Evolutionary conservation across 2,329 filamentous ascomycete species (phyloP), one percentile per base, ranked within the genome.

Genomic region (Fusarium marasasianum): DNA sequence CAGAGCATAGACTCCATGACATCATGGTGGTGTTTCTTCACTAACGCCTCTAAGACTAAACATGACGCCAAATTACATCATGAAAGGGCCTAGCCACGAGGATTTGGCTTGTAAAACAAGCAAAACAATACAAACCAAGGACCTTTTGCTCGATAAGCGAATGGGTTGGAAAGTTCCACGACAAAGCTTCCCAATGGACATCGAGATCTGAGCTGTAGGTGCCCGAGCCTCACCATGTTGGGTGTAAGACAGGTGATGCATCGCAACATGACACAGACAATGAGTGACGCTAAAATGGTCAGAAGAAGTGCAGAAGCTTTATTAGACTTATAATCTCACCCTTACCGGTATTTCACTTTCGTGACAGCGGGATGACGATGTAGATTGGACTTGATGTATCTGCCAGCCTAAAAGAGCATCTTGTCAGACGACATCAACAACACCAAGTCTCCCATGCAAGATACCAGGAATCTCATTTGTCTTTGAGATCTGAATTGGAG

Each of bases 41-140:
- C 65, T 62, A 53, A 75, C 61, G 72, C 60, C 62, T 64, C 50
- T 43, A 24, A 54, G 55, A 22, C 38, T 64, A 57, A 35, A 44
- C 66, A 75, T 75, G 73, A 75, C 73, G 73, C 72, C 59, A 26
- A 50, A 75, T 75, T 75, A 75, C 73, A 75, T 75, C 73, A 75
- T 75, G 55, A 47, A 67, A 55, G 66, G 72, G 45, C 45, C 24
- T 60, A 50, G 40, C 38, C 40, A 62, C 44, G 69, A 61, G 51
- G 50, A 37, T 51, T 59, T 60, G 11, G 20, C 57, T 41, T 38
- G 35, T 22, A 24, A 62, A 59, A 29, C 38, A 48, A 57, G 67
- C 51, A 53, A 59, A 65, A 11, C 15, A 60, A 56, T 20, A 53
- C 26, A 41, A 63, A 60, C n/a, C 35, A 63, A 56, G 22, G 48